Evolutionary conservation across 177 flowering plant genomes (phyloP).

Genomic region (Vitis hybrid): DNA sequence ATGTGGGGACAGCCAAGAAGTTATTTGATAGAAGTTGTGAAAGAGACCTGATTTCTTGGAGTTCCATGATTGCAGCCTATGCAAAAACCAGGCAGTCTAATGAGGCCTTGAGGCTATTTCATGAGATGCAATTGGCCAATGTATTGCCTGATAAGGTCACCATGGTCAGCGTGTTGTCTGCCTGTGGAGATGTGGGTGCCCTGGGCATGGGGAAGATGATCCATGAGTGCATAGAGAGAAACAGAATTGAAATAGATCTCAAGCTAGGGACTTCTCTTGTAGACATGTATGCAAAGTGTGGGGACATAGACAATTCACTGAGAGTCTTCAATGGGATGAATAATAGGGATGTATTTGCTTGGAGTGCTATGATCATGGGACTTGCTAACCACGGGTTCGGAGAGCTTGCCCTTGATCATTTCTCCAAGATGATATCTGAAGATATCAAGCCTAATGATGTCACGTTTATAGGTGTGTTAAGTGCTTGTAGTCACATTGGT

Average conservation of each 20-base stretch:
- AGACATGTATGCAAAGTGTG: constrained; percentile 40
- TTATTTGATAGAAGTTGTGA: constrained; percentile 30
- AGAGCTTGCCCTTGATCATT: constrained; percentile 32
- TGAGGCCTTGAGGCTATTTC: constrained; percentile 39
- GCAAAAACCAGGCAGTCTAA: constrained; percentile 23
- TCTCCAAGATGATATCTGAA: constrained; percentile 30
- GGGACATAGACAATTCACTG: constrained; percentile 27
- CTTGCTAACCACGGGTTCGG: constrained; percentile 42
- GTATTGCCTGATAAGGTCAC: constrained; percentile 36
- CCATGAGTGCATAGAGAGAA: constrained; percentile 30
- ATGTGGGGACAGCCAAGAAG: constrained; percentile 29
- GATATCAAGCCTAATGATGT: constrained; percentile 40
- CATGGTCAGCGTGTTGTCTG: constrained; percentile 37
- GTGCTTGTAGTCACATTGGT: constrained; percentile 46
- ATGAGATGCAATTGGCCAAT: constrained; percentile 33
- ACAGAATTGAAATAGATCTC: constrained; percentile 26
- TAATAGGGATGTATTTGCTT: constrained; percentile 28
- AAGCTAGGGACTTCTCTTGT: constrained; percentile 49
- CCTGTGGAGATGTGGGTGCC: constrained; percentile 38
- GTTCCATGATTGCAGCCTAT: constrained; percentile 39
- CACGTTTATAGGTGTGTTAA: constrained; percentile 40
- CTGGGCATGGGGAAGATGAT: constrained; percentile 33
- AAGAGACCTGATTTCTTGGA: constrained; percentile 47
- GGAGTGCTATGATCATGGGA: constrained; percentile 54
- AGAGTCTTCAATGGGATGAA: constrained; percentile 27